Conservation (phyloP, 2,329 filamentous ascomycete genomes). For the Nothomitra cinnamomea region DNA sequence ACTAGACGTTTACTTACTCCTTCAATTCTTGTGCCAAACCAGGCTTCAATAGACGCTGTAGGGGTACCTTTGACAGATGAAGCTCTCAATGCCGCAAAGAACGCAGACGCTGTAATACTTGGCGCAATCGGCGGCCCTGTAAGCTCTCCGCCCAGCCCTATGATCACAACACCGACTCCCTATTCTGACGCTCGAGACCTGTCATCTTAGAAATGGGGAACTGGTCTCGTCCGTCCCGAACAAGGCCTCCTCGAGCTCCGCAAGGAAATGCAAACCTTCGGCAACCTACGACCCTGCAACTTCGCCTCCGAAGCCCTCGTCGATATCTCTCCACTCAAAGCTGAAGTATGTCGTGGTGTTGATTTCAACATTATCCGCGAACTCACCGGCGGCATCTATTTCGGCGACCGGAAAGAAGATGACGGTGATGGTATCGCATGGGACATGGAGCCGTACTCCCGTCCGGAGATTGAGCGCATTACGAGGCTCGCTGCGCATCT, state of each 20-base stretch:
- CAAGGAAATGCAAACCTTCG: conserved; percentile 86
- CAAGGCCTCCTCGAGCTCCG: conserved; percentile 81
- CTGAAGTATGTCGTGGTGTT: conserved; percentile 66
- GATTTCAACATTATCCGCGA: conserved; percentile 90
- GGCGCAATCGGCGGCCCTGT: conserved; percentile 87
- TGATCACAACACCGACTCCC: conserved; percentile 1
- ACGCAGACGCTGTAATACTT: conserved; percentile 76
- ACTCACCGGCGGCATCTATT: conserved; percentile 87
- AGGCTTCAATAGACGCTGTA: conserved; percentile 79
- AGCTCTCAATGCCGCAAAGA: conserved; percentile 66
- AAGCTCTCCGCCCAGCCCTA: conserved; percentile 14
- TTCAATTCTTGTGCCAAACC: background rate
- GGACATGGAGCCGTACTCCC: conserved; percentile 78
- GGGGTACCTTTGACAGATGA: conserved; percentile 66
- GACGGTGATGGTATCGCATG: conserved; percentile 57
- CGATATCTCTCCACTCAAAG: conserved; percentile 72
- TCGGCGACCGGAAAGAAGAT: conserved; percentile 72
- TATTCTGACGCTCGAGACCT: background rate
- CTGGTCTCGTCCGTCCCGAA: conserved; percentile 72
- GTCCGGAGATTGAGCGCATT: conserved; percentile 74
- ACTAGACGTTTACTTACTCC: background rate
- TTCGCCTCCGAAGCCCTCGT: conserved; percentile 80
- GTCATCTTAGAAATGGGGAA: conserved; percentile 61
- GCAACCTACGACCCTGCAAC: conserved; percentile 90
- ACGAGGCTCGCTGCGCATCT: conserved; percentile 67